These are phyloP conservation scores for Mycena sanguinolenta DNA, from an alignment of 768 basidiomycete genomes.

Conservation along the genomic window DNA sequence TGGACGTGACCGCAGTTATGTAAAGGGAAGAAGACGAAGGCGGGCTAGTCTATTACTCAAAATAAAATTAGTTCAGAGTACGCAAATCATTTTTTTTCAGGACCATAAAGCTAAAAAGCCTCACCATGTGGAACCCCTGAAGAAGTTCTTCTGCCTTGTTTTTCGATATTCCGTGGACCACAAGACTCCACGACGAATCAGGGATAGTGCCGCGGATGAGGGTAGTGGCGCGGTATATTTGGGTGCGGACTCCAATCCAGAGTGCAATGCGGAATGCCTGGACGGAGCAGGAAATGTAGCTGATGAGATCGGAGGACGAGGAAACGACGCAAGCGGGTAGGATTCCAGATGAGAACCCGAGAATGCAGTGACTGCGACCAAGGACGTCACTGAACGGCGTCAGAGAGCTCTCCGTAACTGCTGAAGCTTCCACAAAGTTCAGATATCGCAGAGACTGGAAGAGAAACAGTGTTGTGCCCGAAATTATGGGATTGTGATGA, in stretches of 20 bases:
- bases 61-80: neutral
- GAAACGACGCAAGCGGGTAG: constrained; percentile 59
- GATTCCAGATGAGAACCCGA: constrained; percentile 63
- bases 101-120: neutral
- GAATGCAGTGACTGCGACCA: constrained; percentile 50
- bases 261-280: constrained; percentile 57
- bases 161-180: constrained; percentile 50
- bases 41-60: neutral
- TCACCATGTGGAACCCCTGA: constrained; percentile 4
- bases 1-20: constrained; percentile 66
- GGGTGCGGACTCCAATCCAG: constrained; percentile 58
- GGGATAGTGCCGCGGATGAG: constrained; percentile 21
- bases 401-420: constrained; percentile 20
- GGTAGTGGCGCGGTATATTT: constrained; percentile 46
- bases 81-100: neutral
- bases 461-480: constrained; percentile 63
- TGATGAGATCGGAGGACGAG: constrained; percentile 46
- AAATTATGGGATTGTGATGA: constrained; percentile 61
- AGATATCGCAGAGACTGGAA: constrained; percentile 69
- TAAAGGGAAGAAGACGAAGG: constrained; percentile 45
- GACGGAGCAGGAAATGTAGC: constrained; percentile 52
- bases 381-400: constrained; percentile 44
- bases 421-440: constrained; percentile 49
- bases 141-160: constrained; percentile 40
- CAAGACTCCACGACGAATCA: constrained; percentile 60